Conservation (phyloP, 805 yeast species). For the Hermanozyma aechmeae region DNA sequence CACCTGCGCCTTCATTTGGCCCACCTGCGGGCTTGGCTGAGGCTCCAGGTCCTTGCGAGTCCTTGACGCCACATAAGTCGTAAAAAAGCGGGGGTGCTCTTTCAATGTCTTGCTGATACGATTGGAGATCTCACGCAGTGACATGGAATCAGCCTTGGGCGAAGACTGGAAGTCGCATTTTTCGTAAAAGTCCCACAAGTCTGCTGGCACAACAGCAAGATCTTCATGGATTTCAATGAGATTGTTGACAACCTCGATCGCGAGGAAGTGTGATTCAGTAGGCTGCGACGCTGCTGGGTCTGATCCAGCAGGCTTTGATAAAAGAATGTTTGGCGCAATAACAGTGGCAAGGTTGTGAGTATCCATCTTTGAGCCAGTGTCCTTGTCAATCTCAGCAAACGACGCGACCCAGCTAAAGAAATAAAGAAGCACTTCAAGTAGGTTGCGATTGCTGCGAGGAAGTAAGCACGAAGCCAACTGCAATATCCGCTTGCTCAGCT, state of each 20-base stretch:
- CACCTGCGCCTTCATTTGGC: no score
- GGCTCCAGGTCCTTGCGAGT: no score
- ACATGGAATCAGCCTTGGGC: slow-evolving; percentile 9
- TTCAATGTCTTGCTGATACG: slow-evolving; percentile 22
- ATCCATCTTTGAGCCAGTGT: slow-evolving; percentile 87
- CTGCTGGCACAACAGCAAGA: slow-evolving; percentile 67
- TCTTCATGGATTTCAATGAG: slow-evolving; percentile 77
- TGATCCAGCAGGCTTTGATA: slow-evolving; percentile 37
- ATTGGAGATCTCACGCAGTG: slow-evolving; percentile 28
- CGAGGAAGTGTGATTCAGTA: slow-evolving; percentile 74
- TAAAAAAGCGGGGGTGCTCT: slow-evolving; percentile 23
- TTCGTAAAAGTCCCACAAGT: slow-evolving; percentile 41
- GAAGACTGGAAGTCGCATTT: slow-evolving; percentile 28
- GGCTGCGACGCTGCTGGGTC: slow-evolving; percentile 15
- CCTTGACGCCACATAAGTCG: slow-evolving; percentile 3
- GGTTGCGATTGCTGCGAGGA: slow-evolving; percentile 74
- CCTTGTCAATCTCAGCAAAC: slow-evolving; percentile 86
- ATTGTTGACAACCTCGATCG: slow-evolving; percentile 82
- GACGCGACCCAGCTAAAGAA: slow-evolving; percentile 95
- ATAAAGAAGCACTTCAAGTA: slow-evolving; percentile 74
- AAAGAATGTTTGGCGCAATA: slow-evolving; percentile 83
- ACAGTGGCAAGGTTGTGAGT: slow-evolving; percentile 92
- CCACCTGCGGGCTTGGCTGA: slow-evolving; percentile 18
- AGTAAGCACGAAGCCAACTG: slow-evolving; percentile 65
- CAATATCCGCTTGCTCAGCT: slow-evolving; percentile 42